phyloP scores from a whole-genome alignment of 139 green algal genomes.

The Deuterostichococcus epilithicus region DNA sequence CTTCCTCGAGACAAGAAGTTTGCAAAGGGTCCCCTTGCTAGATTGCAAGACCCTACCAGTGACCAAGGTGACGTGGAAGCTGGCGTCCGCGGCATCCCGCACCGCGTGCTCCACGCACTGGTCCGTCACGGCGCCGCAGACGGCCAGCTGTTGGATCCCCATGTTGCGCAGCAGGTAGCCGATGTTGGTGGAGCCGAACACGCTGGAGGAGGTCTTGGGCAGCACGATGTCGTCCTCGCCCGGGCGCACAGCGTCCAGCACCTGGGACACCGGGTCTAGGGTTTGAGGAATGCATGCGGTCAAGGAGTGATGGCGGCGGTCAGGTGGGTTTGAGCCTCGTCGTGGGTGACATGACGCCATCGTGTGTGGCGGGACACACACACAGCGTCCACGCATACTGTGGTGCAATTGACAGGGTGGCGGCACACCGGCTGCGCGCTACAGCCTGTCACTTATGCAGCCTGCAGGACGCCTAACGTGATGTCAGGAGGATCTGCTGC shows the following conservation, averaged over 20 bases:
- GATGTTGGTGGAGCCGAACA: conserved; percentile 63
- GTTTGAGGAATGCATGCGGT: no score
- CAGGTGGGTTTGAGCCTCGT: no score
- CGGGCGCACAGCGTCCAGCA: conserved; percentile 45
- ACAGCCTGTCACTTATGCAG: no score
- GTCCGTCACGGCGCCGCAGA: conserved; percentile 63
- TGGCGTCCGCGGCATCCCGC: conserved; percentile 58
- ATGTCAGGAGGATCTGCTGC: no score
- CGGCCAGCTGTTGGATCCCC: conserved; percentile 43
- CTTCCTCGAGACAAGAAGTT: neutral
- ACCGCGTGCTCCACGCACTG: conserved; percentile 73
- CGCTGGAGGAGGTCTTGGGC: conserved; percentile 56
- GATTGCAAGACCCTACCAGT: conserved; percentile 4
- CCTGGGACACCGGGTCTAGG: conserved; percentile 27
- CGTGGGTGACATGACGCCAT: no score
- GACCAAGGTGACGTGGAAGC: conserved; percentile 57
- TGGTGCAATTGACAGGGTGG: no score
- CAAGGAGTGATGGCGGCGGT: neutral
- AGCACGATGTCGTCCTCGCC: conserved; percentile 60
- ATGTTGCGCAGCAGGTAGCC: conserved; percentile 51
- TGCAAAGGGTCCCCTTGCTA: conserved; percentile 1
- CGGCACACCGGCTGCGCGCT: no score
- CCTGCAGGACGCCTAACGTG: no score
- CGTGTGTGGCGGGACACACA: no score
- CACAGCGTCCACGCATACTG: no score